These are phyloP conservation scores for Xylaria palmicola DNA, from an alignment of 495 filamentous ascomycete species.

Conservation along the genomic window DNA sequence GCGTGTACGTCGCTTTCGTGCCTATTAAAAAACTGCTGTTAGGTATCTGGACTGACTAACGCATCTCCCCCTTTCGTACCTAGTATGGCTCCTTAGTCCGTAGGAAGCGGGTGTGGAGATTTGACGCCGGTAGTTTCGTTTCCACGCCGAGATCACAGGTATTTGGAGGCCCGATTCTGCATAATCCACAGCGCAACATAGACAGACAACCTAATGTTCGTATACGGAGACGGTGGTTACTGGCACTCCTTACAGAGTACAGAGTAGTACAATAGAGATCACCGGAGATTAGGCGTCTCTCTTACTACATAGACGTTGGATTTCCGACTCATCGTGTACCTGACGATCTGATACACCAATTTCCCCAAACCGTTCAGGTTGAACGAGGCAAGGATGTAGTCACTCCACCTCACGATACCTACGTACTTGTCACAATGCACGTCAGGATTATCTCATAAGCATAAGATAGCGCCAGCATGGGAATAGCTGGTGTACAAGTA, in stretches of 20 bases:
- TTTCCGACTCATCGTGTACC: not conserved
- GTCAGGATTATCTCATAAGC: not conserved
- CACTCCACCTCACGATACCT: not conserved
- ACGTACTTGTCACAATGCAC: not conserved
- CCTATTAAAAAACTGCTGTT: not conserved
- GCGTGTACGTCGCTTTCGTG: not conserved
- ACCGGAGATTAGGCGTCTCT: not conserved
- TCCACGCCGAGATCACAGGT: not conserved
- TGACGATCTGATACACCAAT: not conserved
- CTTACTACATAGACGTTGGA: not conserved
- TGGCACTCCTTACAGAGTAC: not conserved
- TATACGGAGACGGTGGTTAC: not conserved
- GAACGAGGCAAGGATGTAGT: not conserved
- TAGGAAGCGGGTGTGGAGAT: conserved; percentile 2
- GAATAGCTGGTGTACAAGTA: not conserved
- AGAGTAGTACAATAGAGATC: not conserved
- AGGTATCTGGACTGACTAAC: no score
- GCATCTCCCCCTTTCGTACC: not conserved
- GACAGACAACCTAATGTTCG: not conserved
- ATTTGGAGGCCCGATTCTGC: not conserved
- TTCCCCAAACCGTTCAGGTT: not conserved
- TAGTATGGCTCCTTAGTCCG: not conserved
- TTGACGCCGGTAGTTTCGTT: conserved; percentile 7
- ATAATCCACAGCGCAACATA: not conserved
- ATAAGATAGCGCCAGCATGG: not conserved